Base-by-base conservation (phyloP, 164 flowering plant genomes). In the Annona cherimola region DNA sequence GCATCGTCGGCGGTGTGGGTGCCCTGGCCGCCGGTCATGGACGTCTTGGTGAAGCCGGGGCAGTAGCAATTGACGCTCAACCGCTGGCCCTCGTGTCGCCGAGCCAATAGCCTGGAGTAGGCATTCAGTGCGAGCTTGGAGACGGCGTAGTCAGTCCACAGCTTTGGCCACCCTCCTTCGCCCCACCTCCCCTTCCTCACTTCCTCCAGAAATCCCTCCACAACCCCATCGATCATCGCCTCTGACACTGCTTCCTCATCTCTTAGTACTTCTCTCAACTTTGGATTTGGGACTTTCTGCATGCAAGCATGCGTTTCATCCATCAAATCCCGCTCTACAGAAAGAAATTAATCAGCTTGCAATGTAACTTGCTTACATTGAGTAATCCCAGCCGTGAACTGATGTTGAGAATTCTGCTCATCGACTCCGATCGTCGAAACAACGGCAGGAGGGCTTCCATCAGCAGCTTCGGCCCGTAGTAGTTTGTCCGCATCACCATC, bases 141-240 rank as follows among this genome's bases (percentile, higher is more conserved):
- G 7, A 94, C 94, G 0, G 98, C 82, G 57, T 92, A 94, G 69
- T 90, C 98, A 0, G 97, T 84, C 98, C 98, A 94, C 1, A 79
- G 20, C 63, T 83, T 79, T 2, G 97, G 98, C 98, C 98, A 94
- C 18, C 98, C 97, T 76, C 75, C 75, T 8, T 67, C 83, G 57
- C 76, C 41, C 97, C 98, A 94, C 3, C 74, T 80, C 62, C 95
- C 94, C 0, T 44, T 77, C 77, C 79, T 81, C 75, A 92, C 97
- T 8, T 82, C 69, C n/a, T 82, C 76, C 0, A 89, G 81, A 66
- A 94, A 92, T 71, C 74, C 8, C 2, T 46, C 46, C 5, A 85
- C 84, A 61, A 90, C 69, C 5, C 62, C 67, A 1, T 86, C 84
- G 0, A 92, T 85, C 5, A 71, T 63, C 60, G 85, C 83, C 73